Evolutionary conservation across 208 protist species (phyloP).

Genomic region (Leishmania lainsoni): DNA sequence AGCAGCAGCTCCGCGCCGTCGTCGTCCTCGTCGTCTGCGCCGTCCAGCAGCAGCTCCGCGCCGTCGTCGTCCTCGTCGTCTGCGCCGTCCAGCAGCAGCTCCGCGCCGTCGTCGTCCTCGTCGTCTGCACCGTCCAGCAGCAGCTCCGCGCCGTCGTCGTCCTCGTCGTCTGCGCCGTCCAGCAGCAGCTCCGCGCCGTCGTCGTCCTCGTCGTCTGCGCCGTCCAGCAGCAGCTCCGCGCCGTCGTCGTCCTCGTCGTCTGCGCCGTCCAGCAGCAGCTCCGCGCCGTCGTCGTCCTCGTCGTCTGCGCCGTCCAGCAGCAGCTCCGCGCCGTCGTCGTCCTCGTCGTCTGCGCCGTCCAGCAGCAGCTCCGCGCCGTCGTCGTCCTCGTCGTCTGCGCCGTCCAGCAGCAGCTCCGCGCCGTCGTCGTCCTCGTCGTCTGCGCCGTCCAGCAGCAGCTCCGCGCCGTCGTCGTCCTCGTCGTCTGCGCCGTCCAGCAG

Average conservation of each 20-base stretch:
- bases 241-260: background rate
- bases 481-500: background rate
- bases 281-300: background rate
- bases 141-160: background rate
- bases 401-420: background rate
- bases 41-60: slow-evolving; percentile 1
- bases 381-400: background rate
- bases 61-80: background rate
- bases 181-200: slow-evolving; percentile 1
- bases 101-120: background rate
- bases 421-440: background rate
- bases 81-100: slow-evolving; percentile 1
- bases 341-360: background rate
- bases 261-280: slow-evolving; percentile 1
- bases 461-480: background rate
- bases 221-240: background rate
- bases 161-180: slow-evolving; percentile 1
- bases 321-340: background rate
- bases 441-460: slow-evolving; percentile 1
- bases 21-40: background rate
- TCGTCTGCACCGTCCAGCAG: background rate
- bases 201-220: background rate
- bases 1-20: background rate
- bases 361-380: background rate
- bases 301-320: slow-evolving; percentile 1